Evolutionary conservation across 2,329 filamentous ascomycete genomes (phyloP).

Genomic region (Neurospora sp.): DNA sequence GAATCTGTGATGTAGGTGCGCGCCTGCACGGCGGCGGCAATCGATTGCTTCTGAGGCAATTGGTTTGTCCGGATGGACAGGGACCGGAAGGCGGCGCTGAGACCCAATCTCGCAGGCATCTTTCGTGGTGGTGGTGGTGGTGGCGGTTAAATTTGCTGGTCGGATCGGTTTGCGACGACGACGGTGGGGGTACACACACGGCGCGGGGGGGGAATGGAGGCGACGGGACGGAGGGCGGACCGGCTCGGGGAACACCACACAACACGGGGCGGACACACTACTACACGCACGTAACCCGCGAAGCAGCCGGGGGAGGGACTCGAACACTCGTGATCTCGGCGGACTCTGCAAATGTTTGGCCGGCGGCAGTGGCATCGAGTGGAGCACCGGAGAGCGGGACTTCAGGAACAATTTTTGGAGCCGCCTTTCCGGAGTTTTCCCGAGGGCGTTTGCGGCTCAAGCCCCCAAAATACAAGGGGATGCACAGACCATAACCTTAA

Average conservation of each 20-base stretch:
- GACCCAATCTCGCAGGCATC: slow-evolving; percentile 47
- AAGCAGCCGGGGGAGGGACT: background rate
- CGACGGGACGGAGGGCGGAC: background rate
- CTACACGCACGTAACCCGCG: background rate
- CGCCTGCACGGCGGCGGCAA: slow-evolving; percentile 5
- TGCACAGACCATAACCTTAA: background rate
- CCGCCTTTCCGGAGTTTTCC: background rate
- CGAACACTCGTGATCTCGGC: background rate
- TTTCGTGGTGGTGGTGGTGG: slow-evolving; percentile 1
- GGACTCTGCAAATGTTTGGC: background rate
- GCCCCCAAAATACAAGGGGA: background rate
- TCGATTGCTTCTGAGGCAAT: slow-evolving; percentile 9
- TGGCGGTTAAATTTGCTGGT: background rate
- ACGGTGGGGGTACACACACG: background rate
- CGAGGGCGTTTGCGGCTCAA: background rate
- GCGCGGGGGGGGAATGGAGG: background rate
- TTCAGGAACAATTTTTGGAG: background rate
- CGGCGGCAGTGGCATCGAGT: background rate
- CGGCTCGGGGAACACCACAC: background rate
- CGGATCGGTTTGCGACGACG: background rate
- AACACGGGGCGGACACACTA: background rate
- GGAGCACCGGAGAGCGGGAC: background rate
- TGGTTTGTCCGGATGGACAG: slow-evolving; percentile 28
- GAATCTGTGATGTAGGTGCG: slow-evolving; percentile 1
- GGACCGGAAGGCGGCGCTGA: slow-evolving; percentile 33